Evolutionary conservation across 1,284 basidiomycete species (phyloP).

Genomic region (Pseudozyma pruni): DNA sequence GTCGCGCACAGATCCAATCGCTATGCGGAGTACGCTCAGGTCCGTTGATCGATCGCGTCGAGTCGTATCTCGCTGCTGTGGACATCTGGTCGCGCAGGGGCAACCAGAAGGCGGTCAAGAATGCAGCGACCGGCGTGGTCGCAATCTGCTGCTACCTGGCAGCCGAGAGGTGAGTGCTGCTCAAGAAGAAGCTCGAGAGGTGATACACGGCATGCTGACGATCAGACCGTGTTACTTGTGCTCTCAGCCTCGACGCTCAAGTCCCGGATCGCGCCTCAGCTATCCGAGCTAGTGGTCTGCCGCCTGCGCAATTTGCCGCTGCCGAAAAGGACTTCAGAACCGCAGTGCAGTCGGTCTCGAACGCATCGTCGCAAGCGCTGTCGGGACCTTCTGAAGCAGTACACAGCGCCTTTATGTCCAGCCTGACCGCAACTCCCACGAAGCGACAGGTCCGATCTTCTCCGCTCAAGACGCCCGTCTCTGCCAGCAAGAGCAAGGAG

Average conservation of each 20-base stretch:
- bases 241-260: slow-evolving; percentile 29
- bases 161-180: slow-evolving; percentile 32
- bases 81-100: slow-evolving; percentile 49
- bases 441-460: slow-evolving; percentile 9
- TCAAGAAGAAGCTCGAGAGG: neutral
- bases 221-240: neutral
- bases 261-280: slow-evolving; percentile 28
- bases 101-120: slow-evolving; percentile 47
- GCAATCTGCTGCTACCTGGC: slow-evolving; percentile 48
- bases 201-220: neutral
- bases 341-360: slow-evolving; percentile 36
- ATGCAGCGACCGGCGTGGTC: slow-evolving; percentile 42
- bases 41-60: slow-evolving; percentile 43
- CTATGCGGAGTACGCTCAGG: slow-evolving; percentile 42
- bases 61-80: slow-evolving; percentile 49
- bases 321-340: slow-evolving; percentile 44
- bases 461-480: slow-evolving; percentile 6
- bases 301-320: slow-evolving; percentile 35
- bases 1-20: slow-evolving; percentile 42
- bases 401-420: slow-evolving; percentile 22
- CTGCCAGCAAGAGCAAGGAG: slow-evolving; percentile 25
- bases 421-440: slow-evolving; percentile 9
- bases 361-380: slow-evolving; percentile 21
- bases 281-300: slow-evolving; percentile 35
- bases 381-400: slow-evolving; percentile 33